These are phyloP conservation scores for Aspergillus baeticus DNA, from an alignment of 495 filamentous ascomycete genomes.

Conservation along the genomic window DNA sequence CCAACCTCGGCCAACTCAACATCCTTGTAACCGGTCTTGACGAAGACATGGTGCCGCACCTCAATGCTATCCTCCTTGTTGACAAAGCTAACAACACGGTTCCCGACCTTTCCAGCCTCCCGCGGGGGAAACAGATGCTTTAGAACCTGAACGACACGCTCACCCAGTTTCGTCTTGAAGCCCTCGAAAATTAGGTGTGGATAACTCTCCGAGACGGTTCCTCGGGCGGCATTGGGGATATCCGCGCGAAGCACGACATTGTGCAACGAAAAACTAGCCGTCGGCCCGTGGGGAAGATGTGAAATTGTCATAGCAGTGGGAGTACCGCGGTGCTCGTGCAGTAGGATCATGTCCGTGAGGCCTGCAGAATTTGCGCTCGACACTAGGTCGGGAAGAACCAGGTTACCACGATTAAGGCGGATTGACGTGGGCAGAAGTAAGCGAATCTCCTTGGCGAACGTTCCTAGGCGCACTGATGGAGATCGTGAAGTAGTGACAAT, in stretches of 20 bases:
- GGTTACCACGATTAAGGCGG: conserved; percentile 86
- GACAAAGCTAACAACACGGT: conserved; percentile 87
- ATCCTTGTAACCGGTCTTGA: conserved; percentile 78
- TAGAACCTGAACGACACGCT: conserved; percentile 81
- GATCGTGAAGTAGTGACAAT: conserved; percentile 91
- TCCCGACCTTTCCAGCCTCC: conserved; percentile 79
- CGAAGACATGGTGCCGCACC: conserved; percentile 78
- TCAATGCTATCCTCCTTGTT: conserved; percentile 95
- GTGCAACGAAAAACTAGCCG: conserved; percentile 85
- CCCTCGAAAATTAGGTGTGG: conserved; percentile 95
- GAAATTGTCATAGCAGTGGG: conserved; percentile 88
- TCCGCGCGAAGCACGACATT: conserved; percentile 94
- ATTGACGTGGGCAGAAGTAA: conserved; percentile 88
- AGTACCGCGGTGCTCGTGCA: conserved; percentile 92
- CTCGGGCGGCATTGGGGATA: conserved; percentile 81
- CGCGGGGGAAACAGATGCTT: conserved; percentile 95
- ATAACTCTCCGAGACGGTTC: conserved; percentile 91
- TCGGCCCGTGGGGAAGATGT: conserved; percentile 92
- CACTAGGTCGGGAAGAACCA: conserved; percentile 82
- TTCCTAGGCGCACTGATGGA: conserved; percentile 76
- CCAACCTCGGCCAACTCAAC: conserved; percentile 95
- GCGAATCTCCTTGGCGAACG: conserved; percentile 95
- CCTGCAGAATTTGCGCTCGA: conserved; percentile 73
- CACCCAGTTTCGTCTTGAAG: conserved; percentile 80
- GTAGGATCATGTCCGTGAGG: conserved; percentile 79